Base-by-base conservation (phyloP, 768 basidiomycete species). In the Symmetrospora coprosmae region DNA sequence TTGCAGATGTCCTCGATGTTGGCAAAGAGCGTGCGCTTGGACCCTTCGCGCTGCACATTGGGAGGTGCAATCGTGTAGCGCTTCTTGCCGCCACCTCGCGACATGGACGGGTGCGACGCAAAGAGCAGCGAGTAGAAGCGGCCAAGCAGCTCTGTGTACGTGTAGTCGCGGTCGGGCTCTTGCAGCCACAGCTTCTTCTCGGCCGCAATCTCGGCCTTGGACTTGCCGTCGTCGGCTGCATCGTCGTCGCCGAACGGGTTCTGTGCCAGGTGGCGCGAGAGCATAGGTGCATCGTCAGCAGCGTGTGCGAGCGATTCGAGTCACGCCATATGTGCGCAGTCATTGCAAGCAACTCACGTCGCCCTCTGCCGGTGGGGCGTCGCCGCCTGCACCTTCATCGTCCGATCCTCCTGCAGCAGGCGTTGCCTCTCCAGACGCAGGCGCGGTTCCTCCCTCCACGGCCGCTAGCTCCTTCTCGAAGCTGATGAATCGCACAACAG, bases 1-100 rank as follows among this genome's bases (percentile, higher is more conserved):
- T 85, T 89, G 80, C 92, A 97, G 65, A 99, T 99, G 71, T 99
- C 92, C 63, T 83, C 82, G 60, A 99, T 80, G 73, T 99, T 99
- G 66, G 90, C 86, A 66, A 99, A 99, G 65, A 96, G 86, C 41
- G 88, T 83, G 75, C 90, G 91, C 75, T 96, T 96, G 76, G 90
- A 91, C n/a, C 77, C 94, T 79, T 99, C 94, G 69, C 87, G 80
- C 71, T 85, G 82, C 50, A 96, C 83, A 63, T 86, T 85, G 16
- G 94, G 94, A 14, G 94, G 94, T 0, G 88, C 88, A 66, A 99
- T 92, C 19, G 89, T 96, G 77, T 96, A 94, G 65, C 73, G 71
- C 23, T 90, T 85, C 77, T 90, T 96, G 72, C 84, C 85, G 49
- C 80, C 81, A 47, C 61, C 66, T 17, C 52, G 17, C 1, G 69